Evolutionary conservation across 2,329 filamentous ascomycete genomes (phyloP), one percentile per base, ranked within the genome.

Genomic region (Aureobasidium melanogenum): DNA sequence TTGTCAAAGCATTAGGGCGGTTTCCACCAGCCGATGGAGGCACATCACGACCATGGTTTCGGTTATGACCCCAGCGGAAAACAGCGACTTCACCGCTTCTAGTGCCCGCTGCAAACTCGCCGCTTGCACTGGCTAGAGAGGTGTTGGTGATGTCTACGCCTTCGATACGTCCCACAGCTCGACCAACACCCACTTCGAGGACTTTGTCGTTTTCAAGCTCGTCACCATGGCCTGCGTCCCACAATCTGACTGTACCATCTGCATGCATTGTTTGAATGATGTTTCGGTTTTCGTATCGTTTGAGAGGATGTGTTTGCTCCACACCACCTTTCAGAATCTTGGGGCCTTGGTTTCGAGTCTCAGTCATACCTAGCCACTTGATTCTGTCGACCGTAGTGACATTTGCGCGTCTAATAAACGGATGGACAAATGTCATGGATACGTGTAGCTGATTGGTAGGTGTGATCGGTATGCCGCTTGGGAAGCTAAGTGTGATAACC

Each of bases 371-470:
- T 15, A 97, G 82, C 94, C 94, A 99, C 65, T 87, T 83, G 8
- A 85, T 85, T 30, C 94, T 84, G 51, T 91, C 87, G 12, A 97
- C 79, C 14, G 84, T 82, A 10, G 89, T 82, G n/a, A 95, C 79
- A 17, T 84, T 82, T 56, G 89, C 79, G 55, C 86, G 85, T 59
- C 84, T 88, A 62, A 94, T 84, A 70, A 96, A 97, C 0, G 94
- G 94, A 69, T 97, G 91, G 7, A 96, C 88, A 64, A 97, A 89
- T 1, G 88, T 88, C 48, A 97, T 76, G 2, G 89, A 96, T 0
- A 92, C 84, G 69, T 96, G 93, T 6, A 99, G 81, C 74, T 96
- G 90, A 69, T 97, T 96, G 4, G 92, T 96, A 1, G 94, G 91
- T 30, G 87, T 89, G 60, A 97, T 95, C 0, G 91, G 88, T 72